These are phyloP conservation scores for Symbiodinium pilosum DNA, from an alignment of 73 alveolate genomes.

Conservation along the genomic window DNA sequence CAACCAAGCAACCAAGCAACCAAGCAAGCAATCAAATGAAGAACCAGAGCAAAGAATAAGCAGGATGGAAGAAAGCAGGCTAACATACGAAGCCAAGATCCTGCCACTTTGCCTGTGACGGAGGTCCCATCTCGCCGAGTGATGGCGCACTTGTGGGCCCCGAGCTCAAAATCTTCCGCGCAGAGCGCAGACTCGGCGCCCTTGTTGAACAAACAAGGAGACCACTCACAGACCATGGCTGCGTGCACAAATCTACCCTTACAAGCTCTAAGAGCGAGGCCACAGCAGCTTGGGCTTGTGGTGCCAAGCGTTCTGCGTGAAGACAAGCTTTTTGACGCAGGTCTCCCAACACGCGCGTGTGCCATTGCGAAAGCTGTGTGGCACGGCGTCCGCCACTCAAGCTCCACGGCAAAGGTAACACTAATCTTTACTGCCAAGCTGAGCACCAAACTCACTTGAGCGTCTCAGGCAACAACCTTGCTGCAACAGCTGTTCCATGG, in stretches of 20 bases:
- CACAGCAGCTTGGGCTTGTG: background rate
- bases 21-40: background rate
- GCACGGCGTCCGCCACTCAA: constrained; percentile 2
- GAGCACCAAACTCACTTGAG: background rate
- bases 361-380: constrained; percentile 2
- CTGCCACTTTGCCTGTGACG: background rate
- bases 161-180: background rate
- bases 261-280: constrained; percentile 3
- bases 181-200: background rate
- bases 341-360: background rate
- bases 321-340: background rate
- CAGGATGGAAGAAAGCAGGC: background rate
- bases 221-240: background rate
- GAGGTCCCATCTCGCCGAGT: background rate
- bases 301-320: background rate
- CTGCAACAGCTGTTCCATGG: background rate
- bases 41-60: background rate
- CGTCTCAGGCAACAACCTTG: background rate
- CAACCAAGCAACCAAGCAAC: background rate
- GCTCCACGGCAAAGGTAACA: background rate
- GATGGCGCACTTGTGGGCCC: background rate
- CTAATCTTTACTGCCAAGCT: background rate
- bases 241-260: background rate
- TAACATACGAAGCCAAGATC: background rate
- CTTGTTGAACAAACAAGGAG: background rate